Conservation (phyloP, 257 asterid genomes). For the Schizonepeta tenuifolia region DNA sequence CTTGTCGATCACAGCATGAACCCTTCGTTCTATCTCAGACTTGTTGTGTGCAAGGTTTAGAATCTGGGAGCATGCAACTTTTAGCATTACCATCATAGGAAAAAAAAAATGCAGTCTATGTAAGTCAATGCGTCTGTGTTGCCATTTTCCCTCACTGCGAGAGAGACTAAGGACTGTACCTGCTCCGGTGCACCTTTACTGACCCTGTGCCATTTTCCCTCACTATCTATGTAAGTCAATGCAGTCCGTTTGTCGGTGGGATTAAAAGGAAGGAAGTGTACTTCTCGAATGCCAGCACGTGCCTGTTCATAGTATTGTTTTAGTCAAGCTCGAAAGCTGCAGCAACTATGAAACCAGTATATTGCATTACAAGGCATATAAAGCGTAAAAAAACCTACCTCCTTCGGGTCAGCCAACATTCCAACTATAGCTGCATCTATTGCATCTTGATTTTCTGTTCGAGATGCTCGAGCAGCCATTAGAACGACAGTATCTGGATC, state of each 20-base stretch:
- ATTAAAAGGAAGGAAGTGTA: slow-evolving; percentile 95
- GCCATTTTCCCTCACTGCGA: no score
- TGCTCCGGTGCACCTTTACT: slow-evolving; percentile 99
- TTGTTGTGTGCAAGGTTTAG: slow-evolving; percentile 78
- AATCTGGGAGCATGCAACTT: slow-evolving; percentile 49
- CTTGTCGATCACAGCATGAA: slow-evolving; percentile 79
- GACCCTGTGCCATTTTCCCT: slow-evolving; percentile 96
- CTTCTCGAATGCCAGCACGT: slow-evolving; percentile 91
- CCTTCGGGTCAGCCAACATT: slow-evolving; percentile 97
- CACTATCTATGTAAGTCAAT: slow-evolving; percentile 77
- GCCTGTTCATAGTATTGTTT: slow-evolving; percentile 56
- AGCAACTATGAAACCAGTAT: not conserved
- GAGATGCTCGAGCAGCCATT: slow-evolving; percentile 98
- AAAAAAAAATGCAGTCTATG: no score
- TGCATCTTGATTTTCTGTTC: slow-evolving; percentile 97
- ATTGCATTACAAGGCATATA: not conserved
- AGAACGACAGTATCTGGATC: slow-evolving; percentile 94
- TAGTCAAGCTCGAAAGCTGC: slow-evolving; percentile 21
- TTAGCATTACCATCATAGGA: slow-evolving; percentile 27
- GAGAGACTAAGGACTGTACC: slow-evolving; percentile 46
- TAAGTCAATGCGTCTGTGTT: no score
- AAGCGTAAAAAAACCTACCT: slow-evolving; percentile 50
- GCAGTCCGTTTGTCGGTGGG: slow-evolving; percentile 98
- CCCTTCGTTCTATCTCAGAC: slow-evolving; percentile 81
- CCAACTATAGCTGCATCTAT: slow-evolving; percentile 94